phyloP scores from a whole-genome alignment of 805 yeast genomes.

The Saccharomycodes ludwigii region DNA sequence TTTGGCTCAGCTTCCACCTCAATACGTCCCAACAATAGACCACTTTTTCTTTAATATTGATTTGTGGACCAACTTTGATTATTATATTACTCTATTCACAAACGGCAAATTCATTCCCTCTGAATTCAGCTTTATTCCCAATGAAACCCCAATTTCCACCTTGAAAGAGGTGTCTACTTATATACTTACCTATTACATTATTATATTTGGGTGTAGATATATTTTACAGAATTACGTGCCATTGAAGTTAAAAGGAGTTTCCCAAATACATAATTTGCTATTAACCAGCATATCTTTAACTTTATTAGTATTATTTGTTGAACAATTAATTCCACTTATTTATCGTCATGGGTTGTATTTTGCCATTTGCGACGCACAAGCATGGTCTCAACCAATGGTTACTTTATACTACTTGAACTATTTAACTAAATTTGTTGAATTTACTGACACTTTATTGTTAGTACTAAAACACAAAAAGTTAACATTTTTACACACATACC shows the following conservation, averaged over 20 bases:
- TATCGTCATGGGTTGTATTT: constrained; percentile 64
- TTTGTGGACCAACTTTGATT: constrained; percentile 21
- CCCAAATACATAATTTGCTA: constrained; percentile 75
- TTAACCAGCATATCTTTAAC: constrained; percentile 58
- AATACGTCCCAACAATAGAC: constrained; percentile 19
- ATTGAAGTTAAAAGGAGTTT: constrained; percentile 58
- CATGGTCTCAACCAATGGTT: constrained; percentile 79
- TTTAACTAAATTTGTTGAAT: constrained; percentile 78
- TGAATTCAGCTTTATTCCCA: constrained; percentile 55
- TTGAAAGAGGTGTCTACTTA: constrained; percentile 44
- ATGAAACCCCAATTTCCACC: constrained; percentile 56
- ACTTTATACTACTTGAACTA: constrained; percentile 83
- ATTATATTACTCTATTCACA: constrained; percentile 11
- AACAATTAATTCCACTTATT: constrained; percentile 76
- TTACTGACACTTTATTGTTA: constrained; percentile 81
- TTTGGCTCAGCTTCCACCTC: too few species aligned
- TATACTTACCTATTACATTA: constrained; percentile 59
- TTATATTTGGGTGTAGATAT: constrained; percentile 77
- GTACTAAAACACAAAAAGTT: constrained; percentile 86
- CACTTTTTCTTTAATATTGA: constrained; percentile 25
- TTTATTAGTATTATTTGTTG: constrained; percentile 59
- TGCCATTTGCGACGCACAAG: constrained; percentile 64
- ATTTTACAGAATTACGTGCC: constrained; percentile 49
- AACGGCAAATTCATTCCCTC: constrained; percentile 19
- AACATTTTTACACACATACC: constrained; percentile 89